Conservation (phyloP, 78 protist genomes). For the Chrysochromulina tobinii region DNA sequence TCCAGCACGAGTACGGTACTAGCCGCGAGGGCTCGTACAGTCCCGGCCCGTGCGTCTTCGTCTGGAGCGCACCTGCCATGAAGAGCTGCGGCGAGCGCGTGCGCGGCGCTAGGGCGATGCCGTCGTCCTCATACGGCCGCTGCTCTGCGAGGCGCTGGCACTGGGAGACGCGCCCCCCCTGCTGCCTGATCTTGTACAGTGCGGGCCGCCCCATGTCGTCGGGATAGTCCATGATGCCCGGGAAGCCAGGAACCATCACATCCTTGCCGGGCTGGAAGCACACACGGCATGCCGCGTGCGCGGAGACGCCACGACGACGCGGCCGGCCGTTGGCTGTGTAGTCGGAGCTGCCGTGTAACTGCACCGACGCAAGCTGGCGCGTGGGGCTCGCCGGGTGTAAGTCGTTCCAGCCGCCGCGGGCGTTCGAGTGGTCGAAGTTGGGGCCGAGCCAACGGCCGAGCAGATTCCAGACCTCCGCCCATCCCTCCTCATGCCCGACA, state of each 20-base stretch:
- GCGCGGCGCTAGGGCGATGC: background rate
- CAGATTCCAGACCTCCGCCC: background rate
- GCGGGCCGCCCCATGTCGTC: too few species aligned
- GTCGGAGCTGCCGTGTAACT: background rate
- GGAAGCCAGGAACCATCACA: slow-evolving; percentile 1
- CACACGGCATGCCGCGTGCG: background rate
- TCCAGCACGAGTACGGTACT: background rate
- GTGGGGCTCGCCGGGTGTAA: background rate
- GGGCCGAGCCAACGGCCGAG: too few species aligned
- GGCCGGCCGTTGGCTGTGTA: background rate
- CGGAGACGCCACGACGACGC: background rate
- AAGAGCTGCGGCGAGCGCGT: background rate
- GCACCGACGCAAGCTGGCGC: slow-evolving; percentile 3
- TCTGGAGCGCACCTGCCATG: background rate
- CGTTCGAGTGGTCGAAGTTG: background rate
- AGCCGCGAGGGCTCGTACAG: slow-evolving; percentile 14
- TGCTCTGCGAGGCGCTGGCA: background rate
- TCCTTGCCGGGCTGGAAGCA: slow-evolving; percentile 11
- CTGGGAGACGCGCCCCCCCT: background rate
- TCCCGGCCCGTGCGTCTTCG: slow-evolving; percentile 3
- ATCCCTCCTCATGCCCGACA: slow-evolving; percentile 3
- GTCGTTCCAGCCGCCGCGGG: background rate
- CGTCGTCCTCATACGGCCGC: too few species aligned
- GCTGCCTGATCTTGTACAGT: too few species aligned
- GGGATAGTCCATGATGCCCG: background rate